Base-by-base conservation (phyloP, 805 yeast species). In the Clavispora phyllophila region DNA sequence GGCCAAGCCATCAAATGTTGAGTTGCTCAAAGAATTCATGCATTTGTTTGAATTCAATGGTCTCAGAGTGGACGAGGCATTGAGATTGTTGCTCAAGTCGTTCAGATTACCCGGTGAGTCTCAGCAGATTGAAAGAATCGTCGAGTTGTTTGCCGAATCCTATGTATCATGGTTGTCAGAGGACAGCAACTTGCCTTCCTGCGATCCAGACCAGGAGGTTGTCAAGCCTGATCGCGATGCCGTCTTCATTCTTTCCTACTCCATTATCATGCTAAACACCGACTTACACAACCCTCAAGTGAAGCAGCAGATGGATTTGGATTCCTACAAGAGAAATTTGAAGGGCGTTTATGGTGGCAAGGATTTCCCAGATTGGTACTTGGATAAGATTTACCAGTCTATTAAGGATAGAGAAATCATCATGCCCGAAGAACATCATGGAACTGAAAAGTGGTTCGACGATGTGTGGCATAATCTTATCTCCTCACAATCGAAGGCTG, bases 381-480 rank as follows among this genome's bases (percentile, higher is more conserved):
- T 91, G 47, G 81, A 82, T 46, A 84, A 78, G 49, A 88, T 91
- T 20, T 93, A 86, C 62, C 67, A 76, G 20, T 84, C 95, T 1
- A 90, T 93, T 42, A 75, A 79, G 47, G 87, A 83, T 43, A 78
- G 84, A 40, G 99, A 93, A 62, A 93, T 93, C 49, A 87, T 93
- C 38, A 87, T 95, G 90, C 98, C 99, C 0, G 98, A 93, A 56
- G 99, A 93, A 56, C 97, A 91, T 54, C 95, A 88, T 58, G 93
- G 91, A 13, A 87, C 89, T 9, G 86, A 88, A 17, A 88, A 85
- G 58, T 84, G 96, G 82, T 91, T 90, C 62, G 97, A 90, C 57
- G 91, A 86, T 56, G 72, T 68, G 24, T 86, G 95, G 95, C 82
- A 82, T 51, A 81, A 83, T 45, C 60, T 85, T 46, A 76, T 86